Evolutionary conservation across 2,329 filamentous ascomycete species (phyloP).

Genomic region (Dactylellina haptotyla): DNA sequence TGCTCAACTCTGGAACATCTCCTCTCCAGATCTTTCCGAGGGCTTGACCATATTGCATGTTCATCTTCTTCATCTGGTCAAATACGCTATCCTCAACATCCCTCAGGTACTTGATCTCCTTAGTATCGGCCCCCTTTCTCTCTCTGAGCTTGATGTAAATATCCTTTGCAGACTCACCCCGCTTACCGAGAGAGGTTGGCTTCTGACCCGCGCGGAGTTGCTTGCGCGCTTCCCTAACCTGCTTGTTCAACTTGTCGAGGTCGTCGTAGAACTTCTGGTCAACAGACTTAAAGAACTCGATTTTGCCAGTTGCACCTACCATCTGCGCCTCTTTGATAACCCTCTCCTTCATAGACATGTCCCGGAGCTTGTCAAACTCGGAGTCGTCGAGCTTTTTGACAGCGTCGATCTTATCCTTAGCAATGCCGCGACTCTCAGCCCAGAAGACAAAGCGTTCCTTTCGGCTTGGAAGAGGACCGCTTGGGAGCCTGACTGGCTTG

Average conservation of each 20-base stretch:
- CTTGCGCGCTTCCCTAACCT: constrained; percentile 20
- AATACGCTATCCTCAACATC: constrained; percentile 5
- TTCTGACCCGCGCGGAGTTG: constrained; percentile 23
- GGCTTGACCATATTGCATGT: constrained; percentile 1
- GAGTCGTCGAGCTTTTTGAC: constrained; percentile 9
- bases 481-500: background rate
- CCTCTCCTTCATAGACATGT: constrained; percentile 31
- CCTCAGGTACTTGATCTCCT: background rate
- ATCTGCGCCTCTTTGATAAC: constrained; percentile 17
- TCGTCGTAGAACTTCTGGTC: constrained; percentile 26
- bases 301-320: constrained; percentile 23
- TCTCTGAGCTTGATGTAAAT: constrained; percentile 4
- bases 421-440: constrained; percentile 9
- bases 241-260: constrained; percentile 25
- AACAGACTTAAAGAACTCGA: constrained; percentile 21
- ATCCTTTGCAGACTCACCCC: background rate
- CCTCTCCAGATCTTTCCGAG: constrained; percentile 7
- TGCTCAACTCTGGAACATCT: background rate
- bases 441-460: constrained; percentile 27
- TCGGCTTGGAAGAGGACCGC: constrained; percentile 8
- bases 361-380: constrained; percentile 22
- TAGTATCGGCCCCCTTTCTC: background rate
- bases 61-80: background rate
- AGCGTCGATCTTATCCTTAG: constrained; percentile 18
- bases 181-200: constrained; percentile 1